These are phyloP conservation scores for Pseudopithomyces chartarum DNA, from an alignment of 2,329 filamentous ascomycete species.

Conservation along the genomic window DNA sequence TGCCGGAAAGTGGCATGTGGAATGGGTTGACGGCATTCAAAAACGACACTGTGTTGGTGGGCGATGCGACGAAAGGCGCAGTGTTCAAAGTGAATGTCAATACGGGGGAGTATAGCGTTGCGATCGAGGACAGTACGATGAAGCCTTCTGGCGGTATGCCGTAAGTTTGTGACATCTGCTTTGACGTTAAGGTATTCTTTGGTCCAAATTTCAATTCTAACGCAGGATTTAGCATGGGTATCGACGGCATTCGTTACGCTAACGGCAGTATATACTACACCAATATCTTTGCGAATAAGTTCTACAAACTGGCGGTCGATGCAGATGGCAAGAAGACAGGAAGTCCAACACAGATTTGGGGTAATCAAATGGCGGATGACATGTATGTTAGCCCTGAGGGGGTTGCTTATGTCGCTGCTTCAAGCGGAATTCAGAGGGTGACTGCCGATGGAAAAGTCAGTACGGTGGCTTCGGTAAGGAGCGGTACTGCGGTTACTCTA, in stretches of 20 bases:
- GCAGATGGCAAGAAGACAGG: constrained; percentile 21
- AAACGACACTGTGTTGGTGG: constrained; percentile 23
- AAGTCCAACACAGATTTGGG: constrained; percentile 19
- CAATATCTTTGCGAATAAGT: constrained; percentile 26
- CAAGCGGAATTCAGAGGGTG: constrained; percentile 16
- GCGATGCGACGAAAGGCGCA: constrained; percentile 23
- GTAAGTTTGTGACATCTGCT: constrained; percentile 15
- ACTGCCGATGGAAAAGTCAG: constrained; percentile 18
- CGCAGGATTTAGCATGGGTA: constrained; percentile 15
- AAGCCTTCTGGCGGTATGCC: constrained; percentile 6
- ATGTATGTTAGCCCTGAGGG: constrained; percentile 22
- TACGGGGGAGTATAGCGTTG: constrained; percentile 21
- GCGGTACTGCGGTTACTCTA: constrained; percentile 16
- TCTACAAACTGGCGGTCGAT: constrained; percentile 25
- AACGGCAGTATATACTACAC: constrained; percentile 26
- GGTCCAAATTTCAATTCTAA: background rate
- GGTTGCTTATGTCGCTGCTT: constrained; percentile 20
- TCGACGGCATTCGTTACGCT: constrained; percentile 24
- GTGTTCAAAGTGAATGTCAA: constrained; percentile 21
- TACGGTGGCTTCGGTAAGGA: constrained; percentile 13
- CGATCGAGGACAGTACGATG: constrained; percentile 24
- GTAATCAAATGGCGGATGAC: constrained; percentile 21
- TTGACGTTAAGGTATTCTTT: background rate
- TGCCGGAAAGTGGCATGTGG: constrained; percentile 20
- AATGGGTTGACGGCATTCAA: constrained; percentile 23